Evolutionary conservation across 1,284 basidiomycete genomes (phyloP), one percentile per base, ranked within the genome.

Genomic region (Sanghuangporus weigelae): DNA sequence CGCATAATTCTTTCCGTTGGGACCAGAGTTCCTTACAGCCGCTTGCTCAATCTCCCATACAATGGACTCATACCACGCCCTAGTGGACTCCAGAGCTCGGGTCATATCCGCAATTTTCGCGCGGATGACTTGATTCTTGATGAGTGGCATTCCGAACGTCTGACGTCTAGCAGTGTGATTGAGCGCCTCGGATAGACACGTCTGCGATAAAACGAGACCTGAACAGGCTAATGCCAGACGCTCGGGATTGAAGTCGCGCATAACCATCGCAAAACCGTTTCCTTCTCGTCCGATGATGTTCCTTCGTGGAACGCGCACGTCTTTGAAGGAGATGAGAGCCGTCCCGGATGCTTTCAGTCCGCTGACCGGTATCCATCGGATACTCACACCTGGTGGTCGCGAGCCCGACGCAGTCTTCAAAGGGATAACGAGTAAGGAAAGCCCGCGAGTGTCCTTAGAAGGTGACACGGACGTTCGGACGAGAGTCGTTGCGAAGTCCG

Each of bases 231-330:
- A 39, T 2, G 39, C 36, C 31, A 68, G 60, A 19, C 68, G 62
- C 59, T 69, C 68, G 7, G 65, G 65, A 44, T 69, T 69, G 58
- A 69, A 69, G 57, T 69, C 68, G 6, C 65, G 36, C 67, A 69
- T 68, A 12, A 69, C 61, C 51, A 68, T 62, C 23, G 26, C 36
- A 35, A 69, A 69, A 2, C 68, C 68, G 6, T 58, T 46, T 21
- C 61, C 63, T 36, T 65, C 63, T 35, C 56, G 35, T 7, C 68
- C 68, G 48, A 69, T 63, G 12, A 68, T 59, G 56, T 68, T 68
- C 23, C 31, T 54, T 19, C 50, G 42, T 11, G 68, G 65, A 14
- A 69, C 68, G 7, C 61, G 54, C 21, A 69, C 68, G 38, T 68
- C 63, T 38, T 55, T 10, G 39, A 69, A 59, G 7, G 42, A 40